Evolutionary conservation across 805 yeast genomes (phyloP), one percentile per base, ranked within the genome.

Genomic region (Candida multigemmis): DNA sequence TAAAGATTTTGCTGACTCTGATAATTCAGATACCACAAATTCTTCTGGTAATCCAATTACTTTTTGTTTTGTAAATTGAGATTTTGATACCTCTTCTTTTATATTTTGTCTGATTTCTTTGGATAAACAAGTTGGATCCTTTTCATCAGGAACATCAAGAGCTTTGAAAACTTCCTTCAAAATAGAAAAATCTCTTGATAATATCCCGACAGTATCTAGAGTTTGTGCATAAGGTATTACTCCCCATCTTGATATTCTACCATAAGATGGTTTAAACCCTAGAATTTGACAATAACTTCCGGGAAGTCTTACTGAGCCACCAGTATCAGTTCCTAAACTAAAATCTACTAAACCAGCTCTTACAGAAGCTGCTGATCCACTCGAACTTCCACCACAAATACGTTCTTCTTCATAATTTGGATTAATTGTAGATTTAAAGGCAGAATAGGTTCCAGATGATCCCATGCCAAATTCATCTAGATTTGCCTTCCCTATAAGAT

Each of bases 391-490:
- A 8, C 99, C 99, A 3, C 80, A 64, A 2, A 60, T 50, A 34
- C 47, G 45, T 3, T 39, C 37, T 3, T 46, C 37, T 1, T 38
- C 35, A 34, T 48, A 60, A 14, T 44, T 22, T 8, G 78, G 77
- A 40, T 82, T 81, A 3, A 56, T 31, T 0, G 78, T 65, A 1
- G 79, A 63, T 0, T 86, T 87, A 42, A 53, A 71, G 26, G 42
- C 38, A 0, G 80, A 67, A 38, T 71, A 63, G 2, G 72, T 56
- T 9, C 74, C 77, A 1, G 76, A 66, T 8, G 83, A 76, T 7
- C 98, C 99, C 98, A 91, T 91, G 3, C 95, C 99, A 58, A 91
- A 91, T 55, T 91, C 96, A 55, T 91, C 99, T 71, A 91, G 61
- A 41, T 89, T 91, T 2, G 93, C 69, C 50, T 89, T 91, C 0